Evolutionary conservation across 345 rosid genomes (phyloP), one percentile per base, ranked within the genome.

Genomic region (Aquilaria yunnanensis): DNA sequence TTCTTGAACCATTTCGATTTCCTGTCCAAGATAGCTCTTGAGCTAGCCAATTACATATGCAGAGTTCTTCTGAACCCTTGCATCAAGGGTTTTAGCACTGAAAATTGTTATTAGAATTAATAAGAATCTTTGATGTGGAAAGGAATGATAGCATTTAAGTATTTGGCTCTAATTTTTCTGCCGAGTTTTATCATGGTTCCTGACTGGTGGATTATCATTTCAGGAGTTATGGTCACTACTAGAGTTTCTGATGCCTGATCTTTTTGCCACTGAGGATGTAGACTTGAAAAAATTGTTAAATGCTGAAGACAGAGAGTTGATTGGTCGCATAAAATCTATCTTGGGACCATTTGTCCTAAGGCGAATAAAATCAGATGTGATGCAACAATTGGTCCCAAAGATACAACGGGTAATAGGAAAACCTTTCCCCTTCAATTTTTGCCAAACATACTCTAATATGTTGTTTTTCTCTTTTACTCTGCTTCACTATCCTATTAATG

Each of bases 341-440:
- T 75, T 94, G 45, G 97, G 97, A 53, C 99, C 99, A 12, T 94
- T 94, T 75, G 88, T 94, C 63, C 84, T 94, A 84, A 81, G 99
- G 72, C 95, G 97, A 54, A 72, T 94, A 59, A 94, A 94, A 72
- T 88, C 95, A 59, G 99, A 94, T 82, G 97, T 94, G 41, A 88
- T 94, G 99, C 97, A 80, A 75, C 99, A 90, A 70, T 96, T 90
- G 69, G 95, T 86, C 64, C 96, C 95, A 33, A 94, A 94, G 77
- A 88, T 85, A 65, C 99, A 94, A 64, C 81, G 63, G 88, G 97
- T 90, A 80, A 51, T 1, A 23, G 23, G 23, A 23, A 23, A 23
- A 23, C 23, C 23, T 23, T 23, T 23, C 23, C 23, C 23, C 23
- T 23, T 23, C 23, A 23, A 23, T 23, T 23, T 23, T 23, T 23